Conservation (phyloP, 768 basidiomycete species). For the Xerocomellus amylosporus region DNA sequence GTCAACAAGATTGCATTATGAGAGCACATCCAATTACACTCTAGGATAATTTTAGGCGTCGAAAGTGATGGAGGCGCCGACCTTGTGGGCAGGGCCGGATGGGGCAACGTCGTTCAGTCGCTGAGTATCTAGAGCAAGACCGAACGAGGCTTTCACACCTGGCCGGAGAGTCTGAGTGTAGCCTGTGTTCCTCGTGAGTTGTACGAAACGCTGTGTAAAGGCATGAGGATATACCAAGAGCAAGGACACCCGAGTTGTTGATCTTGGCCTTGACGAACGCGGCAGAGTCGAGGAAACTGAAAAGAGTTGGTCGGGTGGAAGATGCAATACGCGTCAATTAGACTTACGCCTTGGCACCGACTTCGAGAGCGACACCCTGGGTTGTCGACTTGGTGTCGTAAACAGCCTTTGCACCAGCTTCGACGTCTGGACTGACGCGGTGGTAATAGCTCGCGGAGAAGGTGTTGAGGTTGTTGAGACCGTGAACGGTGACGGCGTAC, state of each 20-base stretch:
- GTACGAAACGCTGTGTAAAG: background rate
- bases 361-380: conserved; percentile 85
- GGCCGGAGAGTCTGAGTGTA: conserved; percentile 94
- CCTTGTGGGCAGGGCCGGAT: conserved; percentile 75
- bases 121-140: conserved; percentile 93
- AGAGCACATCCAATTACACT: conserved; percentile 18
- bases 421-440: conserved; percentile 85
- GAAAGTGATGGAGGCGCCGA: conserved; percentile 73
- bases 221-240: conserved; percentile 54
- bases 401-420: conserved; percentile 94
- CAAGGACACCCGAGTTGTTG: conserved; percentile 92
- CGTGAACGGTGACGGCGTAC: conserved; percentile 92
- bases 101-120: conserved; percentile 73
- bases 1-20: conserved; percentile 12
- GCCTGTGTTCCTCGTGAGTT: conserved; percentile 40
- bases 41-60: conserved; percentile 50
- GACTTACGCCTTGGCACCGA: conserved; percentile 90
- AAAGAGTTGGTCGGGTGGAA: background rate
- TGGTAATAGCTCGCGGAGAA: conserved; percentile 99
- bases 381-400: conserved; percentile 92
- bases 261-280: conserved; percentile 98
- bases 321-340: background rate
- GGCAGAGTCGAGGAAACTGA: conserved; percentile 77
- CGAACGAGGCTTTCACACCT: conserved; percentile 89
- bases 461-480: conserved; percentile 89